Conservation (phyloP, 148 eudicot species). For the Fagopyrum tataricum region DNA sequence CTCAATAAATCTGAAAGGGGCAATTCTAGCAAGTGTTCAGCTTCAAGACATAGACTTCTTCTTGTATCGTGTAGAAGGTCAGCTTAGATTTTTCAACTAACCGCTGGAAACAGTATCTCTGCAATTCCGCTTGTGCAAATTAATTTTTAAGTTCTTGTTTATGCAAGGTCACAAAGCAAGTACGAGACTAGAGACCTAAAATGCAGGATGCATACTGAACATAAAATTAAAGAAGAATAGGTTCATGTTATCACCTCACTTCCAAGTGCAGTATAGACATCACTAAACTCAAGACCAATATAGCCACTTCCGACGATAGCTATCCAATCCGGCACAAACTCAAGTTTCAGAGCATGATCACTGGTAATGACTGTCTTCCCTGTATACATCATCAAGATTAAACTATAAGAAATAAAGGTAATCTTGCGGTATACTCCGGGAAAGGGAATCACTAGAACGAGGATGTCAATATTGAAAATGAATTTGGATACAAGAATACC, state of each 20-base stretch:
- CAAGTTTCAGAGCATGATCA: constrained; percentile 98
- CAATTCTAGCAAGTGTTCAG: not conserved
- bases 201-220: not conserved
- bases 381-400: constrained; percentile 27
- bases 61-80: not conserved
- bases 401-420: not conserved
- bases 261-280: constrained; percentile 99
- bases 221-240: not conserved
- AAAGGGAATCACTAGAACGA: not conserved
- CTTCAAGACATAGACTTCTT: not conserved
- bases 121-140: not conserved
- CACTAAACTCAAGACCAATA: constrained; percentile 99
- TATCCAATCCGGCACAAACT: constrained; percentile 95
- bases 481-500: not conserved
- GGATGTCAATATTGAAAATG: not conserved
- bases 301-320: constrained; percentile 99
- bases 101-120: not conserved
- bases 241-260: constrained; percentile 62
- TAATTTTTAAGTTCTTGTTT: not conserved
- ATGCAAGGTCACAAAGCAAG: not conserved
- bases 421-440: not conserved
- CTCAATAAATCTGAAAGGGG: not conserved
- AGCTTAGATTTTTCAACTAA: not conserved
- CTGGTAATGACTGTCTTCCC: constrained; percentile 99
- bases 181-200: not conserved